Evolutionary conservation across 306 rosid genomes (phyloP), one percentile per base, ranked within the genome.

Genomic region (Fragaria vesca): DNA sequence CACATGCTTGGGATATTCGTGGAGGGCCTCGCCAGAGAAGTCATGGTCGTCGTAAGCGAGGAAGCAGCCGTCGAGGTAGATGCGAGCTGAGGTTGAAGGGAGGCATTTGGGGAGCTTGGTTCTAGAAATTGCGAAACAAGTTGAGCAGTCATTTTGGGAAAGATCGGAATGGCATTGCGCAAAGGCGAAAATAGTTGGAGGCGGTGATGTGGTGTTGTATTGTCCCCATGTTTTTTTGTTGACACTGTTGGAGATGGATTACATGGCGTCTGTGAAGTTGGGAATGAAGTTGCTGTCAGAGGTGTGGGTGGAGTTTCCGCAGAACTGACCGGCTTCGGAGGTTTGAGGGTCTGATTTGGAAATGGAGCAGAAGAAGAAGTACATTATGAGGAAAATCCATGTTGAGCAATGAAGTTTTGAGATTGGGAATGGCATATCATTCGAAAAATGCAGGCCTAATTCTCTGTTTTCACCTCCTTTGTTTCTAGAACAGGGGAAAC

Each of bases 1-100:
- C 4, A 48, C 45, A 17, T 3, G 61, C 65, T 84, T 90, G 4
- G 13, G 63, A 0, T 6, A 5, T 5, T 28, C 4, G 24, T 82
- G 75, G 16, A 79, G 7, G 26, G 79, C 45, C 42, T 89, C 85
- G 5, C 48, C 21, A 28, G 71, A 82, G 71, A 89, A 87, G 8
- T 50, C 16, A 16, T 86, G 76, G 32, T 79, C 74, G 34, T 85
- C 93, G 30, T 86, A 91, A 5, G 92, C 92, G 24, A 87, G 84
- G 54, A 79, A 85, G 70, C 93, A 89, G 2, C 88, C 90, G 36
- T 89, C 91, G 1, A 89, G 80, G 78, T 70, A 83, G 13, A 88
- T 52, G 28, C 88, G 77, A 28, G 85, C 97, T 0, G 87, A 73
- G 1, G 69, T 20, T 0, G 82, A 47, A 0, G 92, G 91, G 6